phyloP scores from a whole-genome alignment of 176 grass and related monocot species.

The Zea luxurians region DNA sequence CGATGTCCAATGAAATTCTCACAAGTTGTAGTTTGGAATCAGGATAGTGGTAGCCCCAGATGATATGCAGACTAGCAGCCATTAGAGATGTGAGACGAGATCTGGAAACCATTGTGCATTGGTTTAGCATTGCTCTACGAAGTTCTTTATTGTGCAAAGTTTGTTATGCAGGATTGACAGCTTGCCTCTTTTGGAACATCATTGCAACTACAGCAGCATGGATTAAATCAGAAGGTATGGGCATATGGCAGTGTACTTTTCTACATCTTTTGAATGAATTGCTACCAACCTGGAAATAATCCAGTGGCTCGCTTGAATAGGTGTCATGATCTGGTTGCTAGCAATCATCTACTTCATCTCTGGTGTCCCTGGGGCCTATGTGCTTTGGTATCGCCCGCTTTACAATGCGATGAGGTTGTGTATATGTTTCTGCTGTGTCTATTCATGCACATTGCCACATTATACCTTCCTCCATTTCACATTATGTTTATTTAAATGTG shows the following conservation, averaged over 20 bases:
- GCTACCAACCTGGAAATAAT: conserved; percentile 29
- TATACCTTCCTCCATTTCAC: conserved; percentile 31
- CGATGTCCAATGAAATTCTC: conserved; percentile 16
- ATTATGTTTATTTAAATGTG: conserved; percentile 13
- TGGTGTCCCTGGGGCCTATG: conserved; percentile 83
- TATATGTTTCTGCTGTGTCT: conserved; percentile 22
- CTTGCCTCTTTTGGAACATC: conserved; percentile 88
- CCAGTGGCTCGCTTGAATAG: conserved; percentile 36
- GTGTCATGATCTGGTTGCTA: conserved; percentile 93
- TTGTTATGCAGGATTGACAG: conserved; percentile 68
- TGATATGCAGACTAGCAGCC: not conserved
- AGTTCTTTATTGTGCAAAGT: conserved; percentile 33
- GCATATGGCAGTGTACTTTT: conserved; percentile 41
- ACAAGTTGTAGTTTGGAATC: conserved; percentile 13
- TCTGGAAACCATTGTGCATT: conserved; percentile 4
- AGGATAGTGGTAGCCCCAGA: conserved; percentile 15
- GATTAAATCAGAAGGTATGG: conserved; percentile 88
- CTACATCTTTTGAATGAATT: conserved; percentile 17
- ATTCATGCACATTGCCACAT: not conserved
- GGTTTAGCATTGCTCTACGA: not conserved
- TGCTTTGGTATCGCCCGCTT: conserved; percentile 96
- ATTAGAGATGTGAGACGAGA: conserved; percentile 2
- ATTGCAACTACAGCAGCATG: conserved; percentile 84
- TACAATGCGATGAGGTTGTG: conserved; percentile 90
- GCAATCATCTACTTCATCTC: conserved; percentile 94